These are phyloP conservation scores for Sarcodon aspratus DNA, from an alignment of 768 basidiomycete species.

Conservation along the genomic window DNA sequence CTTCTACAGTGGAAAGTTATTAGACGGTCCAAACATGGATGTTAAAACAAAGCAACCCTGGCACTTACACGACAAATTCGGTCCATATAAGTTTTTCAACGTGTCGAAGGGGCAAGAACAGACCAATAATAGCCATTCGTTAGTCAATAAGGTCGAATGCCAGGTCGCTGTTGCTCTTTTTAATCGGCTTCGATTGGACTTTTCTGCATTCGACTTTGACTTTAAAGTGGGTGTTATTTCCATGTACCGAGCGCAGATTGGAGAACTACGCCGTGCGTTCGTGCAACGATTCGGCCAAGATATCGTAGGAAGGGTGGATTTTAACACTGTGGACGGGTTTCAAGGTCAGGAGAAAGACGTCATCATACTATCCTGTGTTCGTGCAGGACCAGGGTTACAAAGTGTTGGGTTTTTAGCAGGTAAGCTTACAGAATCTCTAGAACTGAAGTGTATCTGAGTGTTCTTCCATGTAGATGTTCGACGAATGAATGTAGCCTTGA, in stretches of 20 bases:
- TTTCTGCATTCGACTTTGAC: constrained; percentile 36
- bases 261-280: constrained; percentile 64
- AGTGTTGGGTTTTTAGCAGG: constrained; percentile 86
- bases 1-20: constrained; percentile 74
- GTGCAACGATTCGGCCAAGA: constrained; percentile 56
- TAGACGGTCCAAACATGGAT: constrained; percentile 86
- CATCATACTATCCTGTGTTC: constrained; percentile 94
- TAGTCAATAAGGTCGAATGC: constrained; percentile 68
- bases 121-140: constrained; percentile 50
- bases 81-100: constrained; percentile 86
- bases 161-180: constrained; percentile 71
- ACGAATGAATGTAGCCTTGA: constrained; percentile 98
- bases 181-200: constrained; percentile 56
- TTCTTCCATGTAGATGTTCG: constrained; percentile 41
- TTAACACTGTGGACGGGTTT: constrained; percentile 98
- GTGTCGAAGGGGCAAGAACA: constrained; percentile 57
- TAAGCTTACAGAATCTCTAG: constrained; percentile 12
- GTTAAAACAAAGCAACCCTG: constrained; percentile 73
- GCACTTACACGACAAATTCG: constrained; percentile 72
- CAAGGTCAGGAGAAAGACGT: constrained; percentile 99
- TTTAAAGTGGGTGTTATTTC: constrained; percentile 66
- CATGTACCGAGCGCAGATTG: constrained; percentile 89
- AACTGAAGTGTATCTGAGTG: neutral
- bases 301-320: constrained; percentile 67
- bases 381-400: constrained; percentile 77